A percentile compares a stretch with the other conserved stretches of the same genome.
Conservation (phyloP, 2,329 filamentous ascomycete species). For the Scopulariopsis brevicaulis region DNA sequence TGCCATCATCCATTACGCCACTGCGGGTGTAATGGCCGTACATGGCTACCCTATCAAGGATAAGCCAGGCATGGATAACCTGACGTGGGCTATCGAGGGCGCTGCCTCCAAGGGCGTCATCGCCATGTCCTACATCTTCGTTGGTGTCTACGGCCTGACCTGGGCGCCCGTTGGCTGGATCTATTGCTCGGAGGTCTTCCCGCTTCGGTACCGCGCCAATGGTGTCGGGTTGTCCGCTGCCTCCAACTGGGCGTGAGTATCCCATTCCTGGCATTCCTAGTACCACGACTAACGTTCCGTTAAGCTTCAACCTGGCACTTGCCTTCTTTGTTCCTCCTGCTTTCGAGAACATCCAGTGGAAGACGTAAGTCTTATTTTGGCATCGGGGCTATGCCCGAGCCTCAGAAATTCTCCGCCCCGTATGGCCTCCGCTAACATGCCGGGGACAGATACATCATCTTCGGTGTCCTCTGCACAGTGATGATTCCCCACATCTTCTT, state of each 20-base stretch:
- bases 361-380: neutral
- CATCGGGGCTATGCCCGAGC: no score
- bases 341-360: neutral
- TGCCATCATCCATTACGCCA: neutral
- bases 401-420: no score
- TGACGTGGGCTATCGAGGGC: neutral
- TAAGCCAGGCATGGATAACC: constrained; percentile 29
- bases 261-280: neutral
- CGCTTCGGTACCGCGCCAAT: neutral
- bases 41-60: constrained; percentile 28
- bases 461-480: constrained; percentile 27
- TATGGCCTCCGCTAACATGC: no score
- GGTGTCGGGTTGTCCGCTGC: neutral
- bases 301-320: neutral
- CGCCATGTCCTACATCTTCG: constrained; percentile 52
- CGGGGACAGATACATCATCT: neutral
- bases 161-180: neutral
- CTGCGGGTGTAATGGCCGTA: constrained; percentile 22
- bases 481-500: constrained; percentile 29
- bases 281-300: neutral
- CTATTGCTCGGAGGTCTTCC: neutral
- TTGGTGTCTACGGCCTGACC: constrained; percentile 15
- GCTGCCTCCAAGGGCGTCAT: constrained; percentile 40
- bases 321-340: neutral
- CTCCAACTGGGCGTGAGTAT: neutral